These are phyloP conservation scores for Vitellaria paradoxa DNA, from an alignment of 179 eudicot genomes.

Conservation along the genomic window DNA sequence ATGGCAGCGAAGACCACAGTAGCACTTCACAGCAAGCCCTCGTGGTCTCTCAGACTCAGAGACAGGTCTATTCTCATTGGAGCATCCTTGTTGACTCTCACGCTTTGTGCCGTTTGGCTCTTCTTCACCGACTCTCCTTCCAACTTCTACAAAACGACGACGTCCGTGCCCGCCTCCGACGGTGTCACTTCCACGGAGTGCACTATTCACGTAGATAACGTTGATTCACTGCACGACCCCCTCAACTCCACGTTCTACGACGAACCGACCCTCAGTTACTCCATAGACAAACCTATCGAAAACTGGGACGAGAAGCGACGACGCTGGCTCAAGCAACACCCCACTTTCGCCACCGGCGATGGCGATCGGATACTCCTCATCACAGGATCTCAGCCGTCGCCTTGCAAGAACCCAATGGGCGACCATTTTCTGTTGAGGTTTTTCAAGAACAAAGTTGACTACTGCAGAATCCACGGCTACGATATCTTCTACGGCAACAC, in stretches of 20 bases:
- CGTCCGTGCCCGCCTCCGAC: conserved; percentile 3
- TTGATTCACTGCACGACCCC: conserved; percentile 22
- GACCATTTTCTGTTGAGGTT: conserved; percentile 34
- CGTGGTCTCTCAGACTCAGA: not conserved
- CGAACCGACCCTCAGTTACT: conserved; percentile 31
- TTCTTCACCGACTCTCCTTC: not conserved
- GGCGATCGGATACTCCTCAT: conserved; percentile 26
- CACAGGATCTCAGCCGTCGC: conserved; percentile 44
- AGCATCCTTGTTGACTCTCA: not conserved
- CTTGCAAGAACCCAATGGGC: conserved; percentile 31
- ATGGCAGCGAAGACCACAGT: not conserved
- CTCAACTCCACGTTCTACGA: conserved; percentile 43
- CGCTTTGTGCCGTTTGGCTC: conserved; percentile 9
- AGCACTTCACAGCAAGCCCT: not conserved
- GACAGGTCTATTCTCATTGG: not conserved
- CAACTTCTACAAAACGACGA: not conserved
- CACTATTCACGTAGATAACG: not conserved
- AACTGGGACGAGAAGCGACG: conserved; percentile 38
- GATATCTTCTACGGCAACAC: conserved; percentile 37
- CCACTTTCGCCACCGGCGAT: conserved; percentile 17
- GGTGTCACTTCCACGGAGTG: conserved; percentile 4
- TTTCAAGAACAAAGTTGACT: conserved; percentile 49
- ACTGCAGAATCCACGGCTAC: conserved; percentile 39
- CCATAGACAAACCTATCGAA: conserved; percentile 19
- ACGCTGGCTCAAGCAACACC: conserved; percentile 35